Evolutionary conservation across 2,329 filamentous ascomycete species (phyloP), one percentile per base, ranked within the genome.

Genomic region (Sporothrix curviconia): DNA sequence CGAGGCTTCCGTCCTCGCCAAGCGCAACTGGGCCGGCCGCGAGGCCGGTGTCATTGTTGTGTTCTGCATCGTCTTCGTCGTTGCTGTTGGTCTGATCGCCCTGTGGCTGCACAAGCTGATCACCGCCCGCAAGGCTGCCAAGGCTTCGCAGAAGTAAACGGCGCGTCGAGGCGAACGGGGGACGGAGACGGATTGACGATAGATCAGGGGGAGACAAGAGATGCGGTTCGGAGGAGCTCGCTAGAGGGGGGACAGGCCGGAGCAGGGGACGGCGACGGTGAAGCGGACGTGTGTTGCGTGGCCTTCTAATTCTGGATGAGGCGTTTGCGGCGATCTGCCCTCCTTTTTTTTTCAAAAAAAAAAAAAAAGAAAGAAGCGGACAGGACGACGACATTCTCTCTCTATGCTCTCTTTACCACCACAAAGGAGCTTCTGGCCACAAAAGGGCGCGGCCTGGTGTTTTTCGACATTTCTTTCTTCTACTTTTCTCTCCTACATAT

Each of bases 21-120:
- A 78, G 74, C 77, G 76, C 70, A 81, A 84, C 74, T 86, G 80
- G 78, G 80, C 82, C 24, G 64, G 70, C 60, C 65, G 70, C 32
- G 79, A 86, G 66, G 75, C 78, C 44, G 83, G 83, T 69, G 81
- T 85, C 61, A 75, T 86, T 52, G 72, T 85, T 62, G 83, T 86
- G 57, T 83, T 86, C 70, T 76, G 72, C 69, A 81, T 86, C 64
- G 74, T 84, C 68, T 80, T 80, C 65, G 64, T 82, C 60, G 78
- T 86, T 62, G 74, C 60, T 39, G 57, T 77, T 60, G 76, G 81
- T 25, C 67, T 86, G 50, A 61, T 77, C 56, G 64, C 66, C 51
- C 72, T 85, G 40, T 77, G 79, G 66, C 64, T 79, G 60, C 50
- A 60, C 66, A 71, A 69, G 65, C 67, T 64, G 66, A 19, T 71